These are phyloP conservation scores for Areca catechu DNA, from an alignment of 176 grass and related monocot species.

Conservation along the genomic window DNA sequence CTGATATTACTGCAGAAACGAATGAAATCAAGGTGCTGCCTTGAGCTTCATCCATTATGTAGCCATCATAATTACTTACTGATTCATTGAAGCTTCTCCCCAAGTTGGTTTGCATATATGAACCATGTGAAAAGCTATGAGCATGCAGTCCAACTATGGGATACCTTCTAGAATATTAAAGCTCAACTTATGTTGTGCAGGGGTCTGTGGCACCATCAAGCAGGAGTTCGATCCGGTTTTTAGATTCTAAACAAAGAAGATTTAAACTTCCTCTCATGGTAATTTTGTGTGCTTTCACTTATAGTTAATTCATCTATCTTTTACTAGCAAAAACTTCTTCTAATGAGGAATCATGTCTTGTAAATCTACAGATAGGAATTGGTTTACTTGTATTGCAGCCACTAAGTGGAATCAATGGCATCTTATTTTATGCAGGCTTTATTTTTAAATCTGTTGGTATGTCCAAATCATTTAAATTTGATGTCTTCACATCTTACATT, in stretches of 20 bases:
- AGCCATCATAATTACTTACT: neutral
- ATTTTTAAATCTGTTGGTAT: slow-evolving; percentile 88
- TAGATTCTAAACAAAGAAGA: slow-evolving; percentile 80
- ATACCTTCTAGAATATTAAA: neutral
- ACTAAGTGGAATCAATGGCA: slow-evolving; percentile 75
- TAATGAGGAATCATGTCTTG: neutral
- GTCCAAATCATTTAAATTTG: neutral
- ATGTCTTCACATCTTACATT: neutral
- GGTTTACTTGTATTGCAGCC: slow-evolving; percentile 83
- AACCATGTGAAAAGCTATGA: too few species aligned
- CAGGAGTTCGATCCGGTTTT: slow-evolving; percentile 68
- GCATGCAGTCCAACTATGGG: too few species aligned
- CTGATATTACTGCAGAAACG: slow-evolving; percentile 70
- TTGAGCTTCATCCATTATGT: neutral
- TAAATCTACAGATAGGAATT: slow-evolving; percentile 57
- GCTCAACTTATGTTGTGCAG: slow-evolving; percentile 27
- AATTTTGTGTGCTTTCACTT: slow-evolving; percentile 1
- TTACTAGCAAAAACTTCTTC: neutral
- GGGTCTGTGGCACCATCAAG: slow-evolving; percentile 60
- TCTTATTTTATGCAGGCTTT: slow-evolving; percentile 79
- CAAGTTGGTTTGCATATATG: too few species aligned
- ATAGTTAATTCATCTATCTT: neutral
- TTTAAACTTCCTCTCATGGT: slow-evolving; percentile 71
- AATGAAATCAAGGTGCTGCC: slow-evolving; percentile 82
- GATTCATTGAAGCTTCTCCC: too few species aligned